Evolutionary conservation across 495 filamentous ascomycete genomes (phyloP), one percentile per base, ranked within the genome.

Genomic region (Podospora fimiseda): DNA sequence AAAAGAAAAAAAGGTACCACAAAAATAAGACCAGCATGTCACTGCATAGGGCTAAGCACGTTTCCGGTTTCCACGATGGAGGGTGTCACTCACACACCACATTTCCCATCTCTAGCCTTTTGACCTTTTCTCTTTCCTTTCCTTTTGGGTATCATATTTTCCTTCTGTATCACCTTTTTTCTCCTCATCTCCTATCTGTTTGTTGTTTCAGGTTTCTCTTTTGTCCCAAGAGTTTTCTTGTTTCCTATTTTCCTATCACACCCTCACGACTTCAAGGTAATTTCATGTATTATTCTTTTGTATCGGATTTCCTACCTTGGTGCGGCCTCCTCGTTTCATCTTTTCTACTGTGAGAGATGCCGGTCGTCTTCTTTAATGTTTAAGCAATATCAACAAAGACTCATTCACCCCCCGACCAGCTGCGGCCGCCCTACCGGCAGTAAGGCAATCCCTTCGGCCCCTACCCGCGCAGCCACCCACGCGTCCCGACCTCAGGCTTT

Each of bases 321-420:
- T n/a, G n/a, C n/a, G n/a, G n/a, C 14, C 9, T 40, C 4, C 18
- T 42, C 15, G 39, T 19, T 42, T 16, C 39, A 59, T 56, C 60
- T 60, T 56, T 68, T 60, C 52, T 60, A 63, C 49, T 62, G 43
- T 24, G 50, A 47, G 69, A 68, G 68, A 69, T 74, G 68, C 66
- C 64, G 67, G 70, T 33, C 63, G 56, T 68, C 63, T 67, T 62
- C 49, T 49, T 53, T 63, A 66, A 64, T 66, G 48, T 60, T 52
- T 62, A 61, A 53, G 51, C 51, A 50, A 50, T 59, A 48, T 62
- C 59, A 55, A 20, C 41, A 36, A 38, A 27, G 18, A 4, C 43
- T 64, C n/a, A n/a, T n/a, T n/a, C n/a, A n/a, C n/a, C n/a, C n/a
- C n/a, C n/a, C n/a, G n/a, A n/a, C n/a, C n/a, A n/a, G n/a, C n/a